These are phyloP conservation scores for Plasmodium ovale DNA, from an alignment of 169 alveolate genomes.

Conservation along the genomic window DNA sequence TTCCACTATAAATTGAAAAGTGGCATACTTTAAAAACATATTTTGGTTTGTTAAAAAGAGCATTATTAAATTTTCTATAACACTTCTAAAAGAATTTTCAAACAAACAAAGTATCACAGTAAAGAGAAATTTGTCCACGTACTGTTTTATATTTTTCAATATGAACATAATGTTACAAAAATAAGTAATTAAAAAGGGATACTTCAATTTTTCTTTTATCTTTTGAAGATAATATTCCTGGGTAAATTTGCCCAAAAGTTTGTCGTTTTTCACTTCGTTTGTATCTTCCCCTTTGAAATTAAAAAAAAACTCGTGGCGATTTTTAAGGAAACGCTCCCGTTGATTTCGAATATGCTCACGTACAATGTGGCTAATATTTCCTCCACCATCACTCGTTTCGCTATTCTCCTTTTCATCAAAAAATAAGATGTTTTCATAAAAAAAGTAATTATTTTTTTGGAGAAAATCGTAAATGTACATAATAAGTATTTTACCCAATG, in stretches of 20 bases:
- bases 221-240: slow-evolving; percentile 9
- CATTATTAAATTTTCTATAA: slow-evolving; percentile 24
- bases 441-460: slow-evolving; percentile 20
- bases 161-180: slow-evolving; percentile 58
- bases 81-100: slow-evolving; percentile 51
- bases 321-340: slow-evolving; percentile 1
- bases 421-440: slow-evolving; percentile 57
- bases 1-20: slow-evolving; percentile 38
- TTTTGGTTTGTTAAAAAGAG: slow-evolving; percentile 38
- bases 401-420: slow-evolving; percentile 29
- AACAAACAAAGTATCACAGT: slow-evolving; percentile 17
- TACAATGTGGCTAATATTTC: slow-evolving; percentile 9
- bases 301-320: neutral
- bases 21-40: slow-evolving; percentile 16
- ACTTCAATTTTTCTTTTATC: slow-evolving; percentile 4
- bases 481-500: slow-evolving; percentile 46
- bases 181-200: slow-evolving; percentile 59
- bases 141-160: slow-evolving; percentile 47
- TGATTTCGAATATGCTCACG: slow-evolving; percentile 5
- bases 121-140: slow-evolving; percentile 50
- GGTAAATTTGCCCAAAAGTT: neutral
- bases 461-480: slow-evolving; percentile 57
- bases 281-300: neutral
- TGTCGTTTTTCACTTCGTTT: neutral
- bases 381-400: neutral